Base-by-base conservation (phyloP, 306 rosid species). In the Lathyrus tuberosus region DNA sequence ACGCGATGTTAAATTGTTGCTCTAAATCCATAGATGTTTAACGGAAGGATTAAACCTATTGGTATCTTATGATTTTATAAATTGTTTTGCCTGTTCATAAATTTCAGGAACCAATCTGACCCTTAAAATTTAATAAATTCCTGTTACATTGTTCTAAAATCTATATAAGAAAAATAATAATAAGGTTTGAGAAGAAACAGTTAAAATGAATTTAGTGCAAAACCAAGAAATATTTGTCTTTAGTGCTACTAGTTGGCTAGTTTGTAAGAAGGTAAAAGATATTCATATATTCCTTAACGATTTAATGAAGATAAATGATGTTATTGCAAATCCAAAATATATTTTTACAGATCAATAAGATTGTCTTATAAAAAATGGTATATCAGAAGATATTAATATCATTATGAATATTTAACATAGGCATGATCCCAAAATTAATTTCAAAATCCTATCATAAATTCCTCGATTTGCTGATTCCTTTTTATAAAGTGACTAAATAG, bases 371-470 rank as follows among this genome's bases (percentile, higher is more conserved):
- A 59, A 61, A 61, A 48, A 62, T 71, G 17, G 28, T 12, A n/a
- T 31, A 75, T 76, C 78, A 49, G 46, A 51, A 24, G 8, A 48
- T 71, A 30, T 72, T 67, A n/a, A 40, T 3, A 49, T 4, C 43
- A 71, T 67, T 35, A 74, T 67, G 31, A 47, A 38, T 52, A 52
- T 79, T 54, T 53, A 65, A 62, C 12, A 41, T 30, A 30, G 44
- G 65, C 61, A 48, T 67, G 81, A 51, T 78, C 14, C 57, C 65
- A 54, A 20, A 42, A 11, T 75, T 81, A 37, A 68, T 68, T 30
- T 63, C 37, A 59, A 61, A 58, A 78, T 78, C 77, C 8, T 10
- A 17, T 7, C 51, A 43, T 69, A 38, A 65, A 80, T 3, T 73
- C 44, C 14, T 22, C 40, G 31, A 40, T 57, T 57, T 57, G 5